Evolutionary conservation across 768 basidiomycete genomes (phyloP).

Genomic region (Boletus sp.): DNA sequence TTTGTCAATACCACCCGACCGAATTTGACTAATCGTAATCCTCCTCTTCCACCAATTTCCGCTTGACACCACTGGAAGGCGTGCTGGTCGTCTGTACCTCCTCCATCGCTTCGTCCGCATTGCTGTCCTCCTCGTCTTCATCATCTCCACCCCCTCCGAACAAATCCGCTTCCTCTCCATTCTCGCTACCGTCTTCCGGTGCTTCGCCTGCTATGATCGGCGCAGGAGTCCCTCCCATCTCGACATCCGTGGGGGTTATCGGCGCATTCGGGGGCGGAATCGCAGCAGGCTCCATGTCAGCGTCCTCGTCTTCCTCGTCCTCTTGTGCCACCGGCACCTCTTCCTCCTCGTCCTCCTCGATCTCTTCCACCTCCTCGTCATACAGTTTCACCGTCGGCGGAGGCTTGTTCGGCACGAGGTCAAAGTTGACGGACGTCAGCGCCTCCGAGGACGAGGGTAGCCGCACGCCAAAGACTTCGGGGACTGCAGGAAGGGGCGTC

Average conservation of each 20-base stretch:
- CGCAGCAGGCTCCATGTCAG: conserved; percentile 68
- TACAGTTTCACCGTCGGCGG: conserved; percentile 74
- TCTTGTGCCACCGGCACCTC: conserved; percentile 37
- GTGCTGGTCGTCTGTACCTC: conserved; percentile 59
- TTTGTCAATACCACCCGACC: conserved; percentile 5
- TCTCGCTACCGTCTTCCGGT: conserved; percentile 68
- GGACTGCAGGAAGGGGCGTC: conserved; percentile 76
- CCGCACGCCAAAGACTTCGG: conserved; percentile 84
- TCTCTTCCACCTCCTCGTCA: conserved; percentile 81
- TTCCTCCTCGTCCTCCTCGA: conserved; percentile 48
- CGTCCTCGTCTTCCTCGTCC: conserved; percentile 52
- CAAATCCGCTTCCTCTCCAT: conserved; percentile 70
- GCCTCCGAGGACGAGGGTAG: conserved; percentile 69
- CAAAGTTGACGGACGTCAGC: conserved; percentile 80
- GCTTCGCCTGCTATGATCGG: conserved; percentile 35
- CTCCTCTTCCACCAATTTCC: conserved; percentile 83
- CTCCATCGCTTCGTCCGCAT: conserved; percentile 68
- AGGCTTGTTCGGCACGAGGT: conserved; percentile 81
- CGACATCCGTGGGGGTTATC: conserved; percentile 63
- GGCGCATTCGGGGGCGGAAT: conserved; percentile 39
- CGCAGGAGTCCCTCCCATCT: conserved; percentile 41
- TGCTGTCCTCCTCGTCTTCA: conserved; percentile 60
- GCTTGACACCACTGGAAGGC: conserved; percentile 65
- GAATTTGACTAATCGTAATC: conserved; percentile 63
- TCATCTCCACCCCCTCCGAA: conserved; percentile 72